Evolutionary conservation across 257 asterid genomes (phyloP), one percentile per base, ranked within the genome.

Genomic region (Prunella vulgaris): DNA sequence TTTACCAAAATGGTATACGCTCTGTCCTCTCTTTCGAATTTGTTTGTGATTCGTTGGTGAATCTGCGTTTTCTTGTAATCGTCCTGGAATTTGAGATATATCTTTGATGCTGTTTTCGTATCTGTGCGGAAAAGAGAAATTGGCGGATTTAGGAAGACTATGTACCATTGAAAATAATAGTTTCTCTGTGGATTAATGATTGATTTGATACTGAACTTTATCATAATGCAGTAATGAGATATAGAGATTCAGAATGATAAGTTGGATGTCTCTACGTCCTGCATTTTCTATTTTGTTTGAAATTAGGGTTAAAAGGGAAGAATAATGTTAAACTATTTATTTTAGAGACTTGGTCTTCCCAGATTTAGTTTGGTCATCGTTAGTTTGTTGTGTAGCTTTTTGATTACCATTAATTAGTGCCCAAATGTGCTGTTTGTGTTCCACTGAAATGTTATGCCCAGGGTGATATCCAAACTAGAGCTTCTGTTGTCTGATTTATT

Each of bases 1-100:
- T 33, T 44, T 3, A 6, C 73, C 15, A 58, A 56, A 68, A 78
- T 78, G 82, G 82, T 73, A 18, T 13, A n/a, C n/a, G 13, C 32
- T 12, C 4, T 21, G 56, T 51, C 51, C 49, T 9, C 18, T 32
- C 3, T 17, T 33, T 20, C 12, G 13, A 20, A n/a, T n/a, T 30
- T 9, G 0, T 27, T 54, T 10, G 9, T 3, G 5, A n/a, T 7
- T 57, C 21, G 5, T 1, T 30, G 3, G 25, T 3, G 7, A 7
- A 25, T 57, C 56, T 27, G 14, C 8, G 22, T 37, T 57, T 22
- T 10, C 32, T 70, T 18, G 32, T 15, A 56, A 15, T 63, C 37
- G 20, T 7, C 7, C 21, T 22, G n/a, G 38, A 27, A 1, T 24
- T 54, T 24, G 14, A 10, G 12, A 5, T 10, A 12, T 15, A 15